Conservation (phyloP, 108 stramenopile genomes). For the Skeletonema menzelii region DNA sequence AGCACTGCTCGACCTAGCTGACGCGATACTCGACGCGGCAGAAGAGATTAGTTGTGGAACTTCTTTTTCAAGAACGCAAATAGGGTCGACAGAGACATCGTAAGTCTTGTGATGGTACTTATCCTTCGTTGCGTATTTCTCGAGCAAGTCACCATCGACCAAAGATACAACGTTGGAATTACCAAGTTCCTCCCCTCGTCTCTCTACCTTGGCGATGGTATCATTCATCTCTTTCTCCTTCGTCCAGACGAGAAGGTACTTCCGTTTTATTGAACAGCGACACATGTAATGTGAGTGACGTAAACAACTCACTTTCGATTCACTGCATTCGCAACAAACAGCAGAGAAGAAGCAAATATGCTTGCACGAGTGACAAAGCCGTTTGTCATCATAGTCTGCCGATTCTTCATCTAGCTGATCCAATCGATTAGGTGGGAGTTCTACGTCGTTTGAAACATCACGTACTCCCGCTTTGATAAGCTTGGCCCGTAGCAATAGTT, state of each 20-base stretch:
- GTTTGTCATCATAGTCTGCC: constrained; percentile 92
- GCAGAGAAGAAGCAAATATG: constrained; percentile 94
- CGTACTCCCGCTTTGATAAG: constrained; percentile 72
- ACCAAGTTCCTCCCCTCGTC: constrained; percentile 49
- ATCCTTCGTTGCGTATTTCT: constrained; percentile 25
- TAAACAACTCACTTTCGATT: constrained; percentile 83
- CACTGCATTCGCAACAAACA: constrained; percentile 93
- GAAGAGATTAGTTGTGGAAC: constrained; percentile 27
- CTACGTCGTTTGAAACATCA: constrained; percentile 71
- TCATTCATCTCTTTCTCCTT: constrained; percentile 62
- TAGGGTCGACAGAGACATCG: constrained; percentile 32
- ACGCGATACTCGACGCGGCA: constrained; percentile 5
- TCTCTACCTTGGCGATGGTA: constrained; percentile 56
- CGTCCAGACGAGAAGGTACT: constrained; percentile 82
- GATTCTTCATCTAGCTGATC: constrained; percentile 84
- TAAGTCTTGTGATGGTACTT: constrained; percentile 21
- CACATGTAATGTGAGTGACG: constrained; percentile 91
- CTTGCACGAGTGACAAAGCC: constrained; percentile 87
- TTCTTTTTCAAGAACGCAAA: constrained; percentile 22
- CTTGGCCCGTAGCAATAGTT: constrained; percentile 55
- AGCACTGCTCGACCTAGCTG: background rate
- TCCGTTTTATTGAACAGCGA: constrained; percentile 67
- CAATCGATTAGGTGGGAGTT: constrained; percentile 71
- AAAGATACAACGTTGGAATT: constrained; percentile 12
- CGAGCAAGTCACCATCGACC: background rate